Base-by-base conservation (phyloP, 768 basidiomycete genomes). In the Sutorius australiensis region DNA sequence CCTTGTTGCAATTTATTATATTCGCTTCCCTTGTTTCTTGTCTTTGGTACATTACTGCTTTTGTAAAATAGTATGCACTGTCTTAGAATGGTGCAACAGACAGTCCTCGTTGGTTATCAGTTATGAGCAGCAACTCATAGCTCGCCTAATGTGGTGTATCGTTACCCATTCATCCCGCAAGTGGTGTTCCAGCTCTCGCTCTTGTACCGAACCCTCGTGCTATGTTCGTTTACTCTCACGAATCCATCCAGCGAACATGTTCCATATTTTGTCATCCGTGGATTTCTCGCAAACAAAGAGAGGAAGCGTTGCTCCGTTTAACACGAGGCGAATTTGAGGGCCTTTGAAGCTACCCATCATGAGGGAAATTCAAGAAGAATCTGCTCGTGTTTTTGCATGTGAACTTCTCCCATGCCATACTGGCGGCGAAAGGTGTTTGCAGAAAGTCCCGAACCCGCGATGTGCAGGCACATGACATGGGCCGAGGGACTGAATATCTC, bases 381-480 rank as follows among this genome's bases (percentile, higher is more conserved):
- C 30, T 3, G 61, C 66, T 44, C 45, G 72, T 73, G 12, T 63
- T 61, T 44, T 57, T 54, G 65, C 74, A 77, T 4, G 62, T 58
- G 61, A 75, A 75, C 55, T 60, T 68, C 59, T 76, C 74, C 75
- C 73, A 77, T 27, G 72, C 56, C 73, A 77, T 75, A 50, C 62
- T 70, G 39, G 75, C 75, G 13, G 64, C 75, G 52, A 78, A 78
- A 31, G 77, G 77, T 14, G 73, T 67, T 57, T 75, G 75, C 7
- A 53, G 52, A 74, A 71, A 30, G 75, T 77, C 45, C 65, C 65
- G 63, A 70, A 77, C 42, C 62, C 68, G 34, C 76, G 70, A 52
- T 58, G 57, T 30, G 24, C 19, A 57, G 60, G 52, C 62, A 68
- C 38, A 67, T 43, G 70, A 9, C 21, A 42, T 2, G 70, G 51